Evolutionary conservation across 495 filamentous ascomycete species (phyloP).

Genomic region (Penicillium diatomitis): DNA sequence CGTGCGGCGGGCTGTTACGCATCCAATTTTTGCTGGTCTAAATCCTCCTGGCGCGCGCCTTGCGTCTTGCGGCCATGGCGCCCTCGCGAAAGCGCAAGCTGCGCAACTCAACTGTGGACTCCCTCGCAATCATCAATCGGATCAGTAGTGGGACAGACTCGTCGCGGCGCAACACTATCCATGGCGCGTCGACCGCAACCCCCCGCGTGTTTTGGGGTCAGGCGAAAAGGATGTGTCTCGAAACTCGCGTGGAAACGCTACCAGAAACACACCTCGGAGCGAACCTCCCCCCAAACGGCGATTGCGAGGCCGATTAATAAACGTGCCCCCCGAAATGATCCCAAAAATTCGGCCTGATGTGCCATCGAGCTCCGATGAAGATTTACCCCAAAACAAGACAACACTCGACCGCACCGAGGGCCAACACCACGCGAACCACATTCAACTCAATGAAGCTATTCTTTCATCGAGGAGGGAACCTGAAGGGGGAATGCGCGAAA

Average conservation of each 20-base stretch:
- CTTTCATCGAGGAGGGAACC: too few species aligned
- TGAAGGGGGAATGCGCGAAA: too few species aligned
- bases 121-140: slow-evolving; percentile 1
- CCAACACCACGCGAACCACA: too few species aligned
- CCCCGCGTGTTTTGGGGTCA: neutral
- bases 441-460: too few species aligned
- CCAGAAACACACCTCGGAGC: neutral
- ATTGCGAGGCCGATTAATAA: neutral
- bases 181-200: neutral
- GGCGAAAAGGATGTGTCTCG: too few species aligned
- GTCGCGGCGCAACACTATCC: neutral
- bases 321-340: neutral
- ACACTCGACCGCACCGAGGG: too few species aligned
- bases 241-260: too few species aligned
- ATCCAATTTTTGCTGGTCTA: too few species aligned
- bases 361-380: too few species aligned
- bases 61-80: slow-evolving; percentile 1
- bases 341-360: neutral
- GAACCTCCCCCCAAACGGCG: neutral
- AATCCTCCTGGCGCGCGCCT: neutral
- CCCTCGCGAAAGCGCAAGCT: slow-evolving; percentile 1
- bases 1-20: too few species aligned
- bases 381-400: too few species aligned
- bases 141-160: neutral
- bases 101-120: neutral